These are phyloP conservation scores for Venustampulla echinocandica DNA, from an alignment of 495 filamentous ascomycete species.

Conservation along the genomic window DNA sequence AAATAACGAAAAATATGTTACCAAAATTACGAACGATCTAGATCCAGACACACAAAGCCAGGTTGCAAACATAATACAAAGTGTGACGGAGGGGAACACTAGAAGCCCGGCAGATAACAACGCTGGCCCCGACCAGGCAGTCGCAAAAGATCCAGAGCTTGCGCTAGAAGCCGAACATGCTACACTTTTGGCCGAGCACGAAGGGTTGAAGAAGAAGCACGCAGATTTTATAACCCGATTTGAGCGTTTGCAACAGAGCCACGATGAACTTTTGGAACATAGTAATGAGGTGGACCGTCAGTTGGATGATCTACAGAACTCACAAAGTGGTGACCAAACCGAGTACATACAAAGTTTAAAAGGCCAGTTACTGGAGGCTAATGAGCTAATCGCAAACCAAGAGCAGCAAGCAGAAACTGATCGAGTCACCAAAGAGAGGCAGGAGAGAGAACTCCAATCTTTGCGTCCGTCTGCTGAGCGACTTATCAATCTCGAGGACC, in stretches of 20 bases:
- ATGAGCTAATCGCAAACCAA: constrained; percentile 47
- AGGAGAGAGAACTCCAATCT: constrained; percentile 55
- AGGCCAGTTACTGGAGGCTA: constrained; percentile 22
- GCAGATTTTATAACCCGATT: constrained; percentile 48
- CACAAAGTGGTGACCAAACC: constrained; percentile 9
- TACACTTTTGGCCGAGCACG: constrained; percentile 33
- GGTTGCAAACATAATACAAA: constrained; percentile 42
- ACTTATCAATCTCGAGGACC: constrained; percentile 38
- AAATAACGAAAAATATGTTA: constrained; percentile 45
- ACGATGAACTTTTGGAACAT: constrained; percentile 52
- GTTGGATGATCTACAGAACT: constrained; percentile 26
- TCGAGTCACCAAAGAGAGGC: constrained; percentile 32
- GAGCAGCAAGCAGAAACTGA: constrained; percentile 45
- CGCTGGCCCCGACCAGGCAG: constrained; percentile 16
- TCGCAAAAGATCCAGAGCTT: constrained; percentile 39
- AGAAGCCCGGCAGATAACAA: no score
- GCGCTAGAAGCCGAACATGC: constrained; percentile 46
- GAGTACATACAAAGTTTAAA: constrained; percentile 27
- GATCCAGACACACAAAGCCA: constrained; percentile 36
- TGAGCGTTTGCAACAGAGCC: constrained; percentile 48
- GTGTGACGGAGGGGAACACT: no score
- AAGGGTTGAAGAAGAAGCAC: constrained; percentile 41
- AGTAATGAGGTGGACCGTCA: constrained; percentile 43
- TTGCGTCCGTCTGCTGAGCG: constrained; percentile 36
- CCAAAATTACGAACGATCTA: constrained; percentile 36